Evolutionary conservation across 768 basidiomycete genomes (phyloP).

Genomic region (Collybia mongolica): DNA sequence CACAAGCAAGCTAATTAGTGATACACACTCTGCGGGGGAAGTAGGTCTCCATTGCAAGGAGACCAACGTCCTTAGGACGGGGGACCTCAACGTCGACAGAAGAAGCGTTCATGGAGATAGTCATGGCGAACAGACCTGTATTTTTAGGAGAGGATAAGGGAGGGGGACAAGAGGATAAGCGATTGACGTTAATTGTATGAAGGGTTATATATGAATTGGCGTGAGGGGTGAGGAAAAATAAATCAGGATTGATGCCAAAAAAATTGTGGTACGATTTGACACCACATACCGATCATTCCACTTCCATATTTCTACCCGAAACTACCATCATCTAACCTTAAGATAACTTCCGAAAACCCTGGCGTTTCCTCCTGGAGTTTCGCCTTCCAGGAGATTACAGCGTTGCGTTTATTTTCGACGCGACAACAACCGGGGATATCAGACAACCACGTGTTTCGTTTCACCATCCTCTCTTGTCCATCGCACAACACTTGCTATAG

Average conservation of each 20-base stretch:
- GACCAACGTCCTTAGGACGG: constrained; percentile 91
- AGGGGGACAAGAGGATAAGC: constrained; percentile 11
- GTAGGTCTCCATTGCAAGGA: constrained; percentile 93
- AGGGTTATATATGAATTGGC: constrained; percentile 31
- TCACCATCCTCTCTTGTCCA: too few species aligned
- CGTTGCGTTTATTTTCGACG: too few species aligned
- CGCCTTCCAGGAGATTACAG: too few species aligned
- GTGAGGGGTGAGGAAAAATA: constrained; percentile 34
- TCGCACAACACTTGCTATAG: too few species aligned
- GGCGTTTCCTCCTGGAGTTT: too few species aligned
- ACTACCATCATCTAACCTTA: not conserved
- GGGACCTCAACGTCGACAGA: constrained; percentile 36
- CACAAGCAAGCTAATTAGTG: not conserved
- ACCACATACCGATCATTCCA: constrained; percentile 9
- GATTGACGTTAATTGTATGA: constrained; percentile 8
- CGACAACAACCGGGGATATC: too few species aligned
- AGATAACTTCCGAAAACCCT: too few species aligned
- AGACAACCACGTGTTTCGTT: too few species aligned
- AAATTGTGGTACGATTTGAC: constrained; percentile 45
- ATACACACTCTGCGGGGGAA: constrained; percentile 83
- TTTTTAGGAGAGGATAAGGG: constrained; percentile 12
- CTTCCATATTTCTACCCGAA: not conserved
- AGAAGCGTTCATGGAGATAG: constrained; percentile 34
- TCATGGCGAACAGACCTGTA: constrained; percentile 25
- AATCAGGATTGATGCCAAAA: constrained; percentile 28